Evolutionary conservation across 2,329 filamentous ascomycete genomes (phyloP).

Genomic region (Calonectria honghensis): DNA sequence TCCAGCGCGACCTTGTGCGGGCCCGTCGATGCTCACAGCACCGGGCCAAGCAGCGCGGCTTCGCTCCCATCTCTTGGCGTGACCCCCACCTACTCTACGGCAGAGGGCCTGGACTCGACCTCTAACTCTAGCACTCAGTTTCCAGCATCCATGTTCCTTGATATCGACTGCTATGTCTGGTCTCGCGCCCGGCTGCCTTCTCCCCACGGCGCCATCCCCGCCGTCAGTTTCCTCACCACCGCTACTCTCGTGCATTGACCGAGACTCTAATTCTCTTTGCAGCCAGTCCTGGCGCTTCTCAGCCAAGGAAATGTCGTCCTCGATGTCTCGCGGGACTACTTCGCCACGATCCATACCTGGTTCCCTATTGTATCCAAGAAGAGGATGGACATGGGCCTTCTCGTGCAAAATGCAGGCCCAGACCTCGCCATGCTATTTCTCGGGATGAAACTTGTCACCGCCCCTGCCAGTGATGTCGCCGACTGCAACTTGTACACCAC

Average conservation of each 20-base stretch:
- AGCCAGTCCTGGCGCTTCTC: slow-evolving; percentile 1
- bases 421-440: slow-evolving; percentile 69
- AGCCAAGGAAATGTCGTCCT: background rate
- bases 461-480: background rate
- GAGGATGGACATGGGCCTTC: slow-evolving; percentile 64
- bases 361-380: slow-evolving; percentile 69
- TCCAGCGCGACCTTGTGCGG: background rate
- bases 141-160: background rate
- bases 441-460: slow-evolving; percentile 68
- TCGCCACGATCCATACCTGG: slow-evolving; percentile 66
- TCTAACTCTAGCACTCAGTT: background rate
- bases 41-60: background rate
- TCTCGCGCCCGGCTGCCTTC: background rate
- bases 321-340: slow-evolving; percentile 58
- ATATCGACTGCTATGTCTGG: slow-evolving; percentile 6
- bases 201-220: background rate
- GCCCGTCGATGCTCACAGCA: background rate
- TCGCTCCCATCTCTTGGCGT: background rate
- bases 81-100: background rate
- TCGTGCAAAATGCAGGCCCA: slow-evolving; percentile 65
- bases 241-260: background rate
- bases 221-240: background rate
- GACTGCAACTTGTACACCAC: background rate
- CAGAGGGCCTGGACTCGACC: background rate
- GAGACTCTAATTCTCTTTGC: background rate